Base-by-base conservation (phyloP, 202 grass and related monocot genomes). In the Setaria italica region DNA sequence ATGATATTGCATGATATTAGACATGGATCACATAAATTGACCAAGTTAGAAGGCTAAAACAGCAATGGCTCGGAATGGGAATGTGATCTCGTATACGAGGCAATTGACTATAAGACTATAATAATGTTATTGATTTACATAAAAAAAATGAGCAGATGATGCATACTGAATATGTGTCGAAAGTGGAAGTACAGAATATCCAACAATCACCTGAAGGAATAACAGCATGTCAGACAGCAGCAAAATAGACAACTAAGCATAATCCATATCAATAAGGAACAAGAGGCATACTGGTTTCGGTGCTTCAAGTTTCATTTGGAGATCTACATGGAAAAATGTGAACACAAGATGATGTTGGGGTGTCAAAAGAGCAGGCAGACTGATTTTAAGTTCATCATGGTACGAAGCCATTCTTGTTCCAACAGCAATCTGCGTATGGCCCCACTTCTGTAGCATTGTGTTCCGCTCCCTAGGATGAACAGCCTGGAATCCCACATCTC, bases 371-470 rank as follows among this genome's bases (percentile, higher is more conserved):
- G 92, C 84, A 50, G 97, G 94, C 46, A 99, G 90, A 83, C 88
- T 94, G 78, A 99, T 91, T 84, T 97, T 99, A 81, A 99, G 85
- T 90, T 99, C 97, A 87, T 99, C 97, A 75, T 99, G 97, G 55
- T 97, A 99, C 67, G 89, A 97, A 43, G 94, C 89, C 77, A 92
- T 92, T 87, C 92, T 94, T 16, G 92, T 90, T 79, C 92, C 90
- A 79, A 89, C 81, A 29, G 97, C 90, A 87, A 99, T 94, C 80
- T 99, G 97, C 9, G 94, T 97, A 87, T 99, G 92, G 42, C 67
- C 92, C 89, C 79, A 96, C 86, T 99, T 99, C 71, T 99, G 88
- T 81, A 94, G 89, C 68, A 84, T 63, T 76, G 85, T 83, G 72
- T 85, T 91, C 54, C 41, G 68, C 58, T 99, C 93, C 80, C 80